Evolutionary conservation across 1,139 yeast genomes (phyloP).

Genomic region (Protomyces inundatus): DNA sequence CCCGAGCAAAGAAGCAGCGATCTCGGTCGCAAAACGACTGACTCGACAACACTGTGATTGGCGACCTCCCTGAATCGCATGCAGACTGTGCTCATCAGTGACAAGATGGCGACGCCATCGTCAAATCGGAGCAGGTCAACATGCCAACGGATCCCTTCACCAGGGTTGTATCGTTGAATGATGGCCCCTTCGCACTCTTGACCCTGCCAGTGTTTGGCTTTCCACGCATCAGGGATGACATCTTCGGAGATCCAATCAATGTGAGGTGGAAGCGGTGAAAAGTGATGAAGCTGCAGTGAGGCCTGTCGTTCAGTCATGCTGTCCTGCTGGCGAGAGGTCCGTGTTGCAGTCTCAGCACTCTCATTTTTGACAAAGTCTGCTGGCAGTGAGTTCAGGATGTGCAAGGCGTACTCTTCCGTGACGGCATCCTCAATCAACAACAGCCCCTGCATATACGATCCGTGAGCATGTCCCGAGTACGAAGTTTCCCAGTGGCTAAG

Average conservation of each 20-base stretch:
- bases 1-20: conserved; percentile 9
- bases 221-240: conserved; percentile 16
- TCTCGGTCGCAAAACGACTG: conserved; percentile 1
- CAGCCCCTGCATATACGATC: background rate
- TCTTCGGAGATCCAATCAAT: conserved; percentile 10
- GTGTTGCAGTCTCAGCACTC: background rate
- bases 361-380: background rate
- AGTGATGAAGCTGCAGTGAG: conserved; percentile 15
- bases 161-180: conserved; percentile 13
- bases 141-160: conserved; percentile 24
- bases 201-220: conserved; percentile 14
- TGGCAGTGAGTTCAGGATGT: conserved; percentile 1
- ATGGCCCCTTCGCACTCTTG: conserved; percentile 10
- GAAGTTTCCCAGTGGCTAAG: too few relatives aligned
- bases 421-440: conserved; percentile 10
- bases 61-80: conserved; percentile 6
- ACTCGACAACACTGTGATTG: background rate
- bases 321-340: background rate
- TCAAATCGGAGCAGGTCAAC: conserved; percentile 13
- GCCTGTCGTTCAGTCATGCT: background rate
- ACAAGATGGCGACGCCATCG: conserved; percentile 24
- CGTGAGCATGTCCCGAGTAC: too few relatives aligned
- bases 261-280: conserved; percentile 16
- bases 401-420: conserved; percentile 5
- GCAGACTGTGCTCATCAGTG: conserved; percentile 9